Conservation (phyloP, 805 yeast genomes). For the Saccharomycopsis schoenii region DNA sequence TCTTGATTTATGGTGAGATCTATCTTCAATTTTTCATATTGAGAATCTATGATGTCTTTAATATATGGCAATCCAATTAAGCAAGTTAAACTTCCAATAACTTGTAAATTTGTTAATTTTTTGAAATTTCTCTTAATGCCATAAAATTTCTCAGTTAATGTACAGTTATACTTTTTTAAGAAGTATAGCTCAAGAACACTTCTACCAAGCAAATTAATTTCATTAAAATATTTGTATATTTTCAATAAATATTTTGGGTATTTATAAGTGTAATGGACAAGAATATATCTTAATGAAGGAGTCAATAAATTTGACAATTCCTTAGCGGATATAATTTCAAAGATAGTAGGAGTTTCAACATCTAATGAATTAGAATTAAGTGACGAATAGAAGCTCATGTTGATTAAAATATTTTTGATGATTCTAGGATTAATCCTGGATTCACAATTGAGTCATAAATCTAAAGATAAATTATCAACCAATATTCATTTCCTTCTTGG, state of each 20-base stretch:
- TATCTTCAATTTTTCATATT: slow-evolving; percentile 56
- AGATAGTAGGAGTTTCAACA: slow-evolving; percentile 71
- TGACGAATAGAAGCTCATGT: slow-evolving; percentile 73
- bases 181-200: slow-evolving; percentile 63
- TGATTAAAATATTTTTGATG: neutral
- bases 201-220: slow-evolving; percentile 51
- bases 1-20: slow-evolving; percentile 37
- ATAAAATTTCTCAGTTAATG: slow-evolving; percentile 86
- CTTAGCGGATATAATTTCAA: slow-evolving; percentile 74
- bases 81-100: slow-evolving; percentile 43
- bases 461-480: too few species aligned
- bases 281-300: slow-evolving; percentile 70
- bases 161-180: slow-evolving; percentile 64
- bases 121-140: slow-evolving; percentile 65
- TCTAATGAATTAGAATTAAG: slow-evolving; percentile 70
- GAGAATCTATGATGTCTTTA: slow-evolving; percentile 53
- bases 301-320: slow-evolving; percentile 71
- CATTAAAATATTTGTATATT: slow-evolving; percentile 66
- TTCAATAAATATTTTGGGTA: slow-evolving; percentile 62
- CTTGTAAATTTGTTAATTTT: slow-evolving; percentile 44
- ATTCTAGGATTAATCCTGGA: neutral
- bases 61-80: slow-evolving; percentile 61
- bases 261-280: slow-evolving; percentile 71
- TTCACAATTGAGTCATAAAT: too few species aligned
- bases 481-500: neutral